Evolutionary conservation across 164 flowering plant genomes (phyloP).

Genomic region (Platanus orientalis): DNA sequence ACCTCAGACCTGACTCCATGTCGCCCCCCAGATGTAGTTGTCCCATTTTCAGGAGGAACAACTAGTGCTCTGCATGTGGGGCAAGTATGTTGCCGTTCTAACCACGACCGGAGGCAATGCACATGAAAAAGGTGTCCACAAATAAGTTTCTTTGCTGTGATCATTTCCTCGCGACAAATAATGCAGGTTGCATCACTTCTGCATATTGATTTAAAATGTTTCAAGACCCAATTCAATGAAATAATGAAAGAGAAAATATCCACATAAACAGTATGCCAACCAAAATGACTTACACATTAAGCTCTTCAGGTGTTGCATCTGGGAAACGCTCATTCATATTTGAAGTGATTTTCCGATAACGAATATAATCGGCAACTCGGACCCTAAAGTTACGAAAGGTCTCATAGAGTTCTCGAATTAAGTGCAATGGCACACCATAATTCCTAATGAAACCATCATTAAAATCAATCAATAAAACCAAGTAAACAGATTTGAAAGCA

Average conservation of each 20-base stretch:
- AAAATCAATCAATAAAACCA: conserved; percentile 4
- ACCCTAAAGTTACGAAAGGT: conserved; percentile 89
- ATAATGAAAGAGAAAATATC: neutral
- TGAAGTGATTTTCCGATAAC: conserved; percentile 94
- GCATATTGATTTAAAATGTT: conserved; percentile 21
- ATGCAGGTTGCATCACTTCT: conserved; percentile 98
- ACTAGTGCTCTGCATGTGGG: conserved; percentile 97
- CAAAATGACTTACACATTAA: conserved; percentile 58
- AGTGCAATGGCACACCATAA: conserved; percentile 93
- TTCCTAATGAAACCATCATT: conserved; percentile 44
- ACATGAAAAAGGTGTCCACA: conserved; percentile 99
- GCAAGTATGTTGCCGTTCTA: conserved; percentile 94
- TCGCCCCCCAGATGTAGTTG: conserved; percentile 39
- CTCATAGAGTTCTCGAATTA: conserved; percentile 94
- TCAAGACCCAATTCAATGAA: neutral
- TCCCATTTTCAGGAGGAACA: conserved; percentile 74
- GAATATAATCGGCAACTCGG: conserved; percentile 93
- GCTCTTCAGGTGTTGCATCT: conserved; percentile 93
- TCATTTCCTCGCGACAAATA: conserved; percentile 99
- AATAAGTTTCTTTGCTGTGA: conserved; percentile 77
- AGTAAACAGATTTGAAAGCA: no score
- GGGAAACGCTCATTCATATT: conserved; percentile 99
- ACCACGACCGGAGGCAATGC: conserved; percentile 96
- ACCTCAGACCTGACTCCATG: conserved; percentile 39
- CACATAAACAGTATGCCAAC: neutral